phyloP scores from a whole-genome alignment of 352 stramenopile species.

The Globisporangium recalcitrans region DNA sequence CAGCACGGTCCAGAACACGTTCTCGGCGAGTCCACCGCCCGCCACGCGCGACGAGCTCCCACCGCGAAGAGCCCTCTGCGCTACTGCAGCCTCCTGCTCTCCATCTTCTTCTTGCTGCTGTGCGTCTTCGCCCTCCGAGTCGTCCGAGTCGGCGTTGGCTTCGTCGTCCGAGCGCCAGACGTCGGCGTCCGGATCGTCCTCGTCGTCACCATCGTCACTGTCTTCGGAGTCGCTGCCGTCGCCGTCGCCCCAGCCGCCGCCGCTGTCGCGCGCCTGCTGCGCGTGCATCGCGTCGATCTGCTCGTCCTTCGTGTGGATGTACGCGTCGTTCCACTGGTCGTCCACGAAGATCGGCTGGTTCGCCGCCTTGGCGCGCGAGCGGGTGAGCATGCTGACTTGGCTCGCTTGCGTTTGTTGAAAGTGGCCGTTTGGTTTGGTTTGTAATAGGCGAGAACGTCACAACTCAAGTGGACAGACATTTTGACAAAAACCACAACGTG shows the following conservation, averaged over 20 bases:
- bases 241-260: slow-evolving; percentile 28
- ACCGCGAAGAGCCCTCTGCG: not conserved
- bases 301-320: slow-evolving; percentile 80
- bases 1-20: slow-evolving; percentile 53
- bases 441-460: not conserved
- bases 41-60: slow-evolving; percentile 25
- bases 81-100: slow-evolving; percentile 20
- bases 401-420: not conserved
- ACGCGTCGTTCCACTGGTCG: slow-evolving; percentile 80
- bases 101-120: slow-evolving; percentile 14
- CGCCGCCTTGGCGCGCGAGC: slow-evolving; percentile 49
- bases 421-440: not conserved
- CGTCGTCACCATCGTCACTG: slow-evolving; percentile 32
- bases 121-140: slow-evolving; percentile 7
- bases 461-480: no score
- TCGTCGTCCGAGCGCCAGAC: slow-evolving; percentile 19
- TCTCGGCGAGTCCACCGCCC: slow-evolving; percentile 33
- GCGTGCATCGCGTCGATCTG: slow-evolving; percentile 73
- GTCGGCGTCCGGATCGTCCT: slow-evolving; percentile 18
- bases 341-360: slow-evolving; percentile 78
- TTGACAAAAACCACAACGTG: no score
- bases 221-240: slow-evolving; percentile 22
- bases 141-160: slow-evolving; percentile 12
- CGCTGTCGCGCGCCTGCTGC: slow-evolving; percentile 35
- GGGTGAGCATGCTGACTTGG: slow-evolving; percentile 53